phyloP scores from a whole-genome alignment of 1,284 basidiomycete genomes.

The Cerrena zonata region DNA sequence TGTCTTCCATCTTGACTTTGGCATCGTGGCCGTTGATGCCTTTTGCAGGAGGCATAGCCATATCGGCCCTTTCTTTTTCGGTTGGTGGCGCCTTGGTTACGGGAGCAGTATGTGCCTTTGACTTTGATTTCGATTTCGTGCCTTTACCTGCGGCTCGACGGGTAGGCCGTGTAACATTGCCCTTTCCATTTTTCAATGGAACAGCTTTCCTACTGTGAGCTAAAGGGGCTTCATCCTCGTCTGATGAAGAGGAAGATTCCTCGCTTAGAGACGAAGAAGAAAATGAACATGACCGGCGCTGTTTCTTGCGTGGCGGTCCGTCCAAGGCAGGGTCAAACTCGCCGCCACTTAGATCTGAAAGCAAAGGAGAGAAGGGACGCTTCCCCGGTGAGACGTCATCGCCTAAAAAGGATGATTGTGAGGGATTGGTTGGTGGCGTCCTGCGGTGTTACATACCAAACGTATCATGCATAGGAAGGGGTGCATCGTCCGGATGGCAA shows the following conservation, averaged over 20 bases:
- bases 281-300: constrained; percentile 24
- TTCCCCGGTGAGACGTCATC: constrained; percentile 24
- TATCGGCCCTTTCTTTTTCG: constrained; percentile 37
- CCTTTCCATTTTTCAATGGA: constrained; percentile 30
- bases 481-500: constrained; percentile 44
- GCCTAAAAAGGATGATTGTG: not conserved
- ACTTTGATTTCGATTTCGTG: constrained; percentile 47
- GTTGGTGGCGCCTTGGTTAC: constrained; percentile 31
- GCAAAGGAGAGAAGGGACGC: constrained; percentile 47
- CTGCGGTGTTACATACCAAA: constrained; percentile 14
- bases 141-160: constrained; percentile 40
- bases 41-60: constrained; percentile 41
- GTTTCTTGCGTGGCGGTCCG: constrained; percentile 26
- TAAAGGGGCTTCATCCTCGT: constrained; percentile 58
- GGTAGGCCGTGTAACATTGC: constrained; percentile 7
- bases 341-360: constrained; percentile 41
- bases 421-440: not conserved
- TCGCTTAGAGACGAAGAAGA: constrained; percentile 30
- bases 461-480: constrained; percentile 32
- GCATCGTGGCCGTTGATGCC: constrained; percentile 44
- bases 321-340: constrained; percentile 23
- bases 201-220: constrained; percentile 30
- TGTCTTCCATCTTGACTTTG: constrained; percentile 68
- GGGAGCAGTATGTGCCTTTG: constrained; percentile 50
- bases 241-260: constrained; percentile 32